These are phyloP conservation scores for Coemansia sp. DNA, from an alignment of 192 early-diverging fungal species.

Conservation along the genomic window DNA sequence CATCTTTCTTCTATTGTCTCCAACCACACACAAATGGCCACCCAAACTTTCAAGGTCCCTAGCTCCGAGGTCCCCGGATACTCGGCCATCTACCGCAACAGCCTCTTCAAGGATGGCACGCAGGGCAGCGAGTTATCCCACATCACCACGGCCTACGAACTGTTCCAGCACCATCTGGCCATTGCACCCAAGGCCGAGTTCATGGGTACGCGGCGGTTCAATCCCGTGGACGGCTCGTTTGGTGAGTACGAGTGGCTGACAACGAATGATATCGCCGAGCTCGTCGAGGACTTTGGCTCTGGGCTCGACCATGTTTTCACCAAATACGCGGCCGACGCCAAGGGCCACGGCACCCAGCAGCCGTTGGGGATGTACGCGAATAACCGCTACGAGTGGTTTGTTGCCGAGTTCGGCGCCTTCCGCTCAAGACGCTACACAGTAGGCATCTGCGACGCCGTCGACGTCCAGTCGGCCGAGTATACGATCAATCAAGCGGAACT, in stretches of 20 bases:
- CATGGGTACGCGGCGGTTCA: constrained; percentile 21
- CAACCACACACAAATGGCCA: constrained; percentile 9
- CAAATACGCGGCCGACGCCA: constrained; percentile 8
- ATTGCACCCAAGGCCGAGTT: constrained; percentile 51
- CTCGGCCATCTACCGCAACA: constrained; percentile 19
- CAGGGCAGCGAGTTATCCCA: constrained; percentile 14
- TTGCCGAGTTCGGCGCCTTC: constrained; percentile 62
- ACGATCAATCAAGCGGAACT: constrained; percentile 78
- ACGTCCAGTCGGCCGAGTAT: constrained; percentile 67
- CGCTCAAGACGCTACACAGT: constrained; percentile 63
- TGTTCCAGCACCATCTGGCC: constrained; percentile 22
- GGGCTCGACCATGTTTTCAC: constrained; percentile 66
- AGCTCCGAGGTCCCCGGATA: constrained; percentile 33
- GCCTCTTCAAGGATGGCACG: constrained; percentile 24
- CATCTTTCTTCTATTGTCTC: not conserved
- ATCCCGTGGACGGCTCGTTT: constrained; percentile 2
- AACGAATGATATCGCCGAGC: constrained; percentile 68
- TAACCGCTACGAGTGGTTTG: constrained; percentile 74
- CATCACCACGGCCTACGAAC: constrained; percentile 32
- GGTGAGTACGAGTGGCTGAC: constrained; percentile 32
- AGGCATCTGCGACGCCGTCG: constrained; percentile 77
- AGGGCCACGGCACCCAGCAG: constrained; percentile 30
- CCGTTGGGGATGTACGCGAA: constrained; percentile 65
- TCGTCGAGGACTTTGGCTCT: constrained; percentile 63
- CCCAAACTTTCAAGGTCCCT: constrained; percentile 47